A percentile compares a stretch with the other conserved stretches of the same genome.
Conservation (phyloP, 202 grass and related monocot genomes). For the Brachypodium distachyon region DNA sequence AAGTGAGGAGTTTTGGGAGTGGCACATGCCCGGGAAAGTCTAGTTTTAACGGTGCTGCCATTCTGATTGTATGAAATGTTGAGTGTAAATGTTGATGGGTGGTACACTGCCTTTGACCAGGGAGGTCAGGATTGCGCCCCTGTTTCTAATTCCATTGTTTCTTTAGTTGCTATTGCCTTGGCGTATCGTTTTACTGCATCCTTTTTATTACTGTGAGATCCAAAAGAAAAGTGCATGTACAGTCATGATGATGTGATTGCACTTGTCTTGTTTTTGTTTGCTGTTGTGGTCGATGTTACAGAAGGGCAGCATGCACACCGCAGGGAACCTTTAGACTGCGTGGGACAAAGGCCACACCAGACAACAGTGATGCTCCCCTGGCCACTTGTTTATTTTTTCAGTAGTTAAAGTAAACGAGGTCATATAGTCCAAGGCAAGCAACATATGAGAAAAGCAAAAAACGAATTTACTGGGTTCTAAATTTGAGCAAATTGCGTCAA, state of each 20-base stretch:
- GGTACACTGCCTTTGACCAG: not conserved
- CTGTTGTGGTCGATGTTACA: not conserved
- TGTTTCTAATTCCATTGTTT: not conserved
- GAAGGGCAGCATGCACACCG: not conserved
- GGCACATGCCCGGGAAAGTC: not conserved
- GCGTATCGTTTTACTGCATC: not conserved
- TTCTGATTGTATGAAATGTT: not conserved
- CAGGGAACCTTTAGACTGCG: not conserved
- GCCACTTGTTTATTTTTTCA: not conserved
- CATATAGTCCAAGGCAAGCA: too few species aligned
- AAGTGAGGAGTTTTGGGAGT: constrained; percentile 43
- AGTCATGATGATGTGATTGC: not conserved
- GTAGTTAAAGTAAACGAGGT: not conserved
- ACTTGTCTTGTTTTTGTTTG: not conserved
- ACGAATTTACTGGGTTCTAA: not conserved
- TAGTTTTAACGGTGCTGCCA: not conserved
- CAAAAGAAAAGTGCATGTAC: constrained; percentile 1
- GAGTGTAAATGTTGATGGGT: constrained; percentile 15
- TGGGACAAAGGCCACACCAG: not conserved
- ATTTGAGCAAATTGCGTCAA: not conserved
- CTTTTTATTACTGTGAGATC: not conserved
- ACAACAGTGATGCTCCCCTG: not conserved
- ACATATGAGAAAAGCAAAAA: too few species aligned
- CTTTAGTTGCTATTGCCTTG: not conserved
- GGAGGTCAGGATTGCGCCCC: not conserved